Percentiles rank a stretch among this genome's conserved stretches.
phyloP scores from a whole-genome alignment of 1,139 yeast species.

The Taphrina pruni region DNA sequence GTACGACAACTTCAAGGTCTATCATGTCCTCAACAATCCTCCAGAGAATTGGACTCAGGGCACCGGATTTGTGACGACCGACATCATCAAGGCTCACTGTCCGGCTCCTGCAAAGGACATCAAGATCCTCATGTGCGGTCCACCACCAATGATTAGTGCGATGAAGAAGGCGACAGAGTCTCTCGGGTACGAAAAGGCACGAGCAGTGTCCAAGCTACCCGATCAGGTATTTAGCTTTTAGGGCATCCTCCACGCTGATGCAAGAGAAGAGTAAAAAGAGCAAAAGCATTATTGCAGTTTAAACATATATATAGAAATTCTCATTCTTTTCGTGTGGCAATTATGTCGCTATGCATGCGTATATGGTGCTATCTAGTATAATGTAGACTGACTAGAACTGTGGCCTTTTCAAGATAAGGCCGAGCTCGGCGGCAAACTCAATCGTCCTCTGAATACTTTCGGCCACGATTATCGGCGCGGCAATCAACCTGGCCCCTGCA shows the following conservation, averaged over 20 bases:
- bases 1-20: slow-evolving; percentile 68
- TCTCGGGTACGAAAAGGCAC: slow-evolving; percentile 84
- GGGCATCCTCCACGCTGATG: slow-evolving; percentile 41
- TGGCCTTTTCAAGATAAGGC: neutral
- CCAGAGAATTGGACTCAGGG: slow-evolving; percentile 80
- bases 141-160: slow-evolving; percentile 84
- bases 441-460: slow-evolving; percentile 1
- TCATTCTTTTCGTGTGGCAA: too few species aligned
- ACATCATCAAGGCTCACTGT: slow-evolving; percentile 67
- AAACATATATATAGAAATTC: too few species aligned
- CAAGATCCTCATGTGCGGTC: slow-evolving; percentile 84
- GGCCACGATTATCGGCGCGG: slow-evolving; percentile 3
- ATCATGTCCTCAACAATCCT: slow-evolving; percentile 78
- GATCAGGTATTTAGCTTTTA: slow-evolving; percentile 91
- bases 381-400: neutral
- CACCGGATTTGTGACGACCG: slow-evolving; percentile 81
- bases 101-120: slow-evolving; percentile 69
- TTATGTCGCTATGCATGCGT: too few species aligned
- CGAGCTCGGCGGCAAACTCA: slow-evolving; percentile 15
- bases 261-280: neutral
- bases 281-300: too few species aligned
- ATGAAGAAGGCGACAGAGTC: slow-evolving; percentile 78
- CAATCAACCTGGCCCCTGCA: neutral
- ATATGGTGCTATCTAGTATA: too few species aligned
- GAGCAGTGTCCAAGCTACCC: slow-evolving; percentile 87